Conservation (phyloP, 2,329 filamentous ascomycete genomes). For the Alternaria consortialis region DNA sequence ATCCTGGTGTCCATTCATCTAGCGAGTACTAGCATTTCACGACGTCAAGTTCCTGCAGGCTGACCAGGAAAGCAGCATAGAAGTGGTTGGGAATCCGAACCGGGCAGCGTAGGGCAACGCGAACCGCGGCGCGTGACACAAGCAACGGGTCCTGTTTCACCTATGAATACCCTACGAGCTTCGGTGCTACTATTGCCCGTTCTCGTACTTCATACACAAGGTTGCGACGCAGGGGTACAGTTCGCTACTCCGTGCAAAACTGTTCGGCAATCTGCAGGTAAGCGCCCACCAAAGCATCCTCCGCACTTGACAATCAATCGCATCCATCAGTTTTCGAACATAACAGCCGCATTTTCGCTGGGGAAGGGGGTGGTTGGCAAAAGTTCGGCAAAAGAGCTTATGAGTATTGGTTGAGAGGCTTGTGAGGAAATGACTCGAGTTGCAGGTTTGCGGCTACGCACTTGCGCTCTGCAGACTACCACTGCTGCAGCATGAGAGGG, state of each 20-base stretch:
- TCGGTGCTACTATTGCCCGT: constrained; percentile 31
- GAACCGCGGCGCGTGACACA: constrained; percentile 36
- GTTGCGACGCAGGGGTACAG: constrained; percentile 37
- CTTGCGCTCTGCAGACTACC: constrained; percentile 25
- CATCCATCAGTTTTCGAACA: background rate
- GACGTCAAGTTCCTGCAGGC: constrained; percentile 36
- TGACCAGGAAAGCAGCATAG: constrained; percentile 30
- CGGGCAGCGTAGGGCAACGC: constrained; percentile 29
- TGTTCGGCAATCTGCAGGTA: constrained; percentile 26
- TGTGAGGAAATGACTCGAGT: constrained; percentile 28
- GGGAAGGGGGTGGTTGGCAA: constrained; percentile 3
- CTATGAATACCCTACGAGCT: constrained; percentile 26
- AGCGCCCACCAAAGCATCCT: constrained; percentile 26
- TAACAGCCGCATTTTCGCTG: constrained; percentile 2
- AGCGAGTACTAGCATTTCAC: constrained; percentile 26
- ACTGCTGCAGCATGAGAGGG: constrained; percentile 35
- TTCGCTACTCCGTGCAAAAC: constrained; percentile 10
- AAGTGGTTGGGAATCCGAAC: constrained; percentile 34
- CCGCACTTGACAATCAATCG: constrained; percentile 7
- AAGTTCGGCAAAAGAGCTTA: background rate
- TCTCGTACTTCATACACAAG: constrained; percentile 28
- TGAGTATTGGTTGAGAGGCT: constrained; percentile 12
- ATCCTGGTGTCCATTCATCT: constrained; percentile 35
- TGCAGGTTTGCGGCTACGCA: constrained; percentile 27
- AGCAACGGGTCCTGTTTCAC: constrained; percentile 44